Evolutionary conservation across 2,329 filamentous ascomycete genomes (phyloP), one percentile per base, ranked within the genome.

Genomic region (Helicocarpus griseus): DNA sequence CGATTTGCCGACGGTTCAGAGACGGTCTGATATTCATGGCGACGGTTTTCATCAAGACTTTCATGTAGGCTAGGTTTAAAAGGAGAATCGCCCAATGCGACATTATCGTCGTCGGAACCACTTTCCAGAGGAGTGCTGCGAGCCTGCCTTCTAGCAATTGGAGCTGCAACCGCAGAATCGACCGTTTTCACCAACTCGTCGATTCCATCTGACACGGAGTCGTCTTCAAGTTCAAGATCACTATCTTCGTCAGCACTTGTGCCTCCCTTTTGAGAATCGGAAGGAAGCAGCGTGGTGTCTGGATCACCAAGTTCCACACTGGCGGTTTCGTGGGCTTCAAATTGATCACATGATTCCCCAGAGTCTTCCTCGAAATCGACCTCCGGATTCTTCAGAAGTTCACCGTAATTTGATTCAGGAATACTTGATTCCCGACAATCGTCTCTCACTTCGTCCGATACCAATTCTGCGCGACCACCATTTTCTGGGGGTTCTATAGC

Each of bases 301-400:
- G 63, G 60, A 31, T 65, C 63, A 19, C 67, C 67, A 4, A 70
- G 62, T 51, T 70, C 68, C 36, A 69, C 56, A 49, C 68, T 71
- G 28, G 66, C 66, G 33, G 61, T 65, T 50, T 66, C 61, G 51
- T 68, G 66, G 13, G 40, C 50, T 47, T 61, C 58, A 13, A 47
- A 19, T 21, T 47, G 29, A 36, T 47, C 45, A 36, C 45, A 35
- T 26, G 45, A 26, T 24, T 17, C 31, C 9, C 19, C 13, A 26
- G 24, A 7, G 17, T 36, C 21, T 11, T 47, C 31, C 13, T 7
- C 31, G 14, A 19, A 13, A 41, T 51, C 28, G 7, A 44, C 35
- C 19, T 57, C 52, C 2, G 35, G 21, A 48, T 38, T 41, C 39
- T 31, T 14, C 38, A 46, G 38, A 21, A 45, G 24, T 52, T 45